Evolutionary conservation across 2,329 filamentous ascomycete species (phyloP).

Genomic region (Colletotrichum orchidophilum): DNA sequence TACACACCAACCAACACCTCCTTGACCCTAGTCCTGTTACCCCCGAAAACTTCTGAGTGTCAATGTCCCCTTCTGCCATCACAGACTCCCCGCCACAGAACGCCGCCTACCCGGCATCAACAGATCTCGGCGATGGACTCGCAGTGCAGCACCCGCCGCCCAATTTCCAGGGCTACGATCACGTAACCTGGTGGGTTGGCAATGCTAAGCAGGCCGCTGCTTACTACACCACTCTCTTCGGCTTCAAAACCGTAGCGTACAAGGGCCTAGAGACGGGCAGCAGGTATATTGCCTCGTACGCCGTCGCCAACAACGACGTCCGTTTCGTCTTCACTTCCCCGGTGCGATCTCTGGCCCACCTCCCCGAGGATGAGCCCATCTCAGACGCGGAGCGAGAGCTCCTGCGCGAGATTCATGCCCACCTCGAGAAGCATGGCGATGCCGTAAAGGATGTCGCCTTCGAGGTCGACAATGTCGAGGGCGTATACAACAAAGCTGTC

Average conservation of each 20-base stretch:
- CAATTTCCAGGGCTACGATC: constrained; percentile 86
- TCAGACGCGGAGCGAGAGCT: constrained; percentile 70
- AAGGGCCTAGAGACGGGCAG: constrained; percentile 88
- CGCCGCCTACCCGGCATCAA: constrained; percentile 50
- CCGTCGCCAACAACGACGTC: constrained; percentile 79
- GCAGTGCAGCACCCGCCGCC: constrained; percentile 59
- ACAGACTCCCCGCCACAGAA: constrained; percentile 58
- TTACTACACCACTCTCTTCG: constrained; percentile 89
- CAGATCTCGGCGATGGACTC: constrained; percentile 56
- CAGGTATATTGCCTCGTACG: constrained; percentile 83
- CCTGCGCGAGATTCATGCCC: constrained; percentile 79
- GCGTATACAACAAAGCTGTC: constrained; percentile 80
- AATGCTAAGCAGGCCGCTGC: constrained; percentile 95
- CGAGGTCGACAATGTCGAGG: constrained; percentile 88
- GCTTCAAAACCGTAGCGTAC: constrained; percentile 85
- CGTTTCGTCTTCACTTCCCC: constrained; percentile 88
- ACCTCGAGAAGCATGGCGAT: constrained; percentile 89
- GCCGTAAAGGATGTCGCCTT: constrained; percentile 96
- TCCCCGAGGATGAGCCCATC: constrained; percentile 69
- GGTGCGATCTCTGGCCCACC: constrained; percentile 67
- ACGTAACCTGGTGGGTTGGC: constrained; percentile 95
- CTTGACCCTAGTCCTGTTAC: background rate
- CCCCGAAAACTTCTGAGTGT: constrained; percentile 35
- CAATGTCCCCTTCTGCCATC: constrained; percentile 70
- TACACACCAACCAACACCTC: background rate